Conservation (phyloP, 1,139 yeast species). For the Candida sanyaensis region DNA sequence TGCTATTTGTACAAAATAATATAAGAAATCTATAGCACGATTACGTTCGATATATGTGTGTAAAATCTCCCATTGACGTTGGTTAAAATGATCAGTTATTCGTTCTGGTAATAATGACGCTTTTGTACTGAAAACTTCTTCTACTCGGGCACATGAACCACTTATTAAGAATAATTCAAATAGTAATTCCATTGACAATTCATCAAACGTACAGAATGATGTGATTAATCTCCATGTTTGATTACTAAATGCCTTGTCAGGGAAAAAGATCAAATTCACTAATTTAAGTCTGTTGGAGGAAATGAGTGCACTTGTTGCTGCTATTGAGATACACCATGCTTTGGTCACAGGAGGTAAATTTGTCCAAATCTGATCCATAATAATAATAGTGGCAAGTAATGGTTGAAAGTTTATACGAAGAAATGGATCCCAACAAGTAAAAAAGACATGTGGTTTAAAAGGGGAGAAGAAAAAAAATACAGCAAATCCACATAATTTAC, state of each 20-base stretch:
- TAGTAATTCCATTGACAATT: conserved; percentile 23
- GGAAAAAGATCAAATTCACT: conserved; percentile 20
- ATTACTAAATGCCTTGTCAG: conserved; percentile 24
- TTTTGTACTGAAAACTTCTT: conserved; percentile 18
- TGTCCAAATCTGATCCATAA: conserved; percentile 15
- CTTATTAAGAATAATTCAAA: conserved; percentile 21
- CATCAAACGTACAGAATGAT: conserved; percentile 35
- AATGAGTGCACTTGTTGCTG: conserved; percentile 20
- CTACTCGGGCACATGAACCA: conserved; percentile 21
- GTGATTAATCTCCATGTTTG: conserved; percentile 44
- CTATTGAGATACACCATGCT: conserved; percentile 27
- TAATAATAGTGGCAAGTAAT: not conserved
- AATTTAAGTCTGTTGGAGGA: conserved; percentile 18
- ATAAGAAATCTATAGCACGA: conserved; percentile 31
- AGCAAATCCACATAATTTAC: too few relatives aligned
- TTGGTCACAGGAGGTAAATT: conserved; percentile 36
- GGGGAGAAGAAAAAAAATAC: too few relatives aligned
- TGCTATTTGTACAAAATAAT: conserved; percentile 29
- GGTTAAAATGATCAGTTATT: conserved; percentile 16
- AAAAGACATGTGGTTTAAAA: too few relatives aligned
- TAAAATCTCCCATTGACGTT: conserved; percentile 19
- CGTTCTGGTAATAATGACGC: conserved; percentile 22
- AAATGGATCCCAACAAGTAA: too few relatives aligned
- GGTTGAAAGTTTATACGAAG: too few relatives aligned
- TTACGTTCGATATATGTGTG: conserved; percentile 18